These are phyloP conservation scores for Picochlorum sp. DNA, from an alignment of 139 green algal genomes.

Conservation along the genomic window DNA sequence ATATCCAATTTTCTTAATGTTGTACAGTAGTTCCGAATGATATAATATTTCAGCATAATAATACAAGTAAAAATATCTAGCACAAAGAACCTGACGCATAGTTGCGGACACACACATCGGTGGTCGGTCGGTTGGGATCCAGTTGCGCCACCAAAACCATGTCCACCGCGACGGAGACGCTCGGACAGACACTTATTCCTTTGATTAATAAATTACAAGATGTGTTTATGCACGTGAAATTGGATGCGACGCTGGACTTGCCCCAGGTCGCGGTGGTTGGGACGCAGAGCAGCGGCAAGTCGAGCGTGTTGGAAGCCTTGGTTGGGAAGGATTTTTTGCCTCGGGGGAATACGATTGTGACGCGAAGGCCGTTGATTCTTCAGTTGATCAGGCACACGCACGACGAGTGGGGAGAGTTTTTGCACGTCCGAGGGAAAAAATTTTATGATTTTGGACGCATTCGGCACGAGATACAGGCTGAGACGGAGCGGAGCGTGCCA, in stretches of 20 bases:
- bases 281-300: conserved; percentile 91
- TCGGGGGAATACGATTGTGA: conserved; percentile 86
- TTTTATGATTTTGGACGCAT: conserved; percentile 90
- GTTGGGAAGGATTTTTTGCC: conserved; percentile 92
- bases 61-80: too few relatives aligned
- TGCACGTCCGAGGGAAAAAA: conserved; percentile 73
- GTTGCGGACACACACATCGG: too few relatives aligned
- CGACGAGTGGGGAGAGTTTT: conserved; percentile 92
- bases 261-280: conserved; percentile 92
- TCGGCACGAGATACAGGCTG: conserved; percentile 78
- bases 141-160: too few relatives aligned
- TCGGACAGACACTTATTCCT: conserved; percentile 77
- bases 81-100: too few relatives aligned
- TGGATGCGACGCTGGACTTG: conserved; percentile 75
- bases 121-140: too few relatives aligned
- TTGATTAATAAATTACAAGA: conserved; percentile 87
- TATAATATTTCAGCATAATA: too few relatives aligned
- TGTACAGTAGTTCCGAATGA: too few relatives aligned
- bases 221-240: conserved; percentile 78
- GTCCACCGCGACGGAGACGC: not conserved
- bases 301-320: conserved; percentile 86
- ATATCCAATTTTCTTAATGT: too few relatives aligned
- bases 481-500: conserved; percentile 84
- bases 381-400: conserved; percentile 61
- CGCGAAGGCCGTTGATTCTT: conserved; percentile 79